Conservation (phyloP, 805 yeast species). For the Saturnispora bothae region DNA sequence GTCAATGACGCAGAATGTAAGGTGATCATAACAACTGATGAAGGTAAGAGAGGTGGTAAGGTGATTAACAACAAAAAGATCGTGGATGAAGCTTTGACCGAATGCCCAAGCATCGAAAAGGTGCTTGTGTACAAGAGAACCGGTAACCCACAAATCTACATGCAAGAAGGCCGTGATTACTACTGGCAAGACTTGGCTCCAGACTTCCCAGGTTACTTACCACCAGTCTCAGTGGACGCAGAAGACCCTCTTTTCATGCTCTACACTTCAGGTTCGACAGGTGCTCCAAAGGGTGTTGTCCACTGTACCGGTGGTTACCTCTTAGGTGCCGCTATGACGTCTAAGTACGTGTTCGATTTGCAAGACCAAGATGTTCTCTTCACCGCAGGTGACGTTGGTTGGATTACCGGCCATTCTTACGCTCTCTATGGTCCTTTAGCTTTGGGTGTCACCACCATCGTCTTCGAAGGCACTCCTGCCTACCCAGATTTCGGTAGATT, state of each 20-base stretch:
- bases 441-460: slow-evolving; percentile 81
- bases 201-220: slow-evolving; percentile 74
- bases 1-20: slow-evolving; percentile 77
- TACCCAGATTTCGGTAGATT: slow-evolving; percentile 91
- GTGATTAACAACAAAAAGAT: slow-evolving; percentile 84
- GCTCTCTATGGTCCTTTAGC: slow-evolving; percentile 89
- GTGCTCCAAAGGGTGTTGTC: slow-evolving; percentile 96
- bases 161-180: slow-evolving; percentile 72
- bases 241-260: slow-evolving; percentile 94
- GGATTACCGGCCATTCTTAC: slow-evolving; percentile 98
- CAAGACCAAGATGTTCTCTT: slow-evolving; percentile 80
- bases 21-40: slow-evolving; percentile 89
- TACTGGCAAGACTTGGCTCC: slow-evolving; percentile 92
- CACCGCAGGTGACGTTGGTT: slow-evolving; percentile 98
- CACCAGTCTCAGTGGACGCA: slow-evolving; percentile 77
- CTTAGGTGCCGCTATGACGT: slow-evolving; percentile 83
- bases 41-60: slow-evolving; percentile 93
- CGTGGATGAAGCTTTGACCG: slow-evolving; percentile 84
- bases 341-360: slow-evolving; percentile 88
- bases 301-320: slow-evolving; percentile 93
- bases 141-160: slow-evolving; percentile 60
- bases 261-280: slow-evolving; percentile 97
- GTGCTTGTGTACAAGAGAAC: slow-evolving; percentile 87
- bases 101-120: slow-evolving; percentile 65
- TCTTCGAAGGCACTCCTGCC: slow-evolving; percentile 96